These are phyloP conservation scores for Violaceomyces palustris DNA, from an alignment of 1,284 basidiomycete species.

Conservation along the genomic window DNA sequence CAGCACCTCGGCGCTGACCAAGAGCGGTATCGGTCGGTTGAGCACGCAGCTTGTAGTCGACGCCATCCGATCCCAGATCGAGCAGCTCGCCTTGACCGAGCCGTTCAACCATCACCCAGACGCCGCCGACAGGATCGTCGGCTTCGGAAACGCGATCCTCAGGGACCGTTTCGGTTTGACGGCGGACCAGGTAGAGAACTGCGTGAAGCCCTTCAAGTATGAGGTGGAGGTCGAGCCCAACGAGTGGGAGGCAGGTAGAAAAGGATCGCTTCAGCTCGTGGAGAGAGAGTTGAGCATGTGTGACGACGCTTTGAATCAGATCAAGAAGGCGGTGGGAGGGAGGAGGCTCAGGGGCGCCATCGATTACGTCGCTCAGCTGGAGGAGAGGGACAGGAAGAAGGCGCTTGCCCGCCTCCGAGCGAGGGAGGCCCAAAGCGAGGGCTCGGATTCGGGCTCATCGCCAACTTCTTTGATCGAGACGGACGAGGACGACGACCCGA, in stretches of 20 bases:
- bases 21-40: slow-evolving; percentile 91
- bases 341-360: slow-evolving; percentile 71
- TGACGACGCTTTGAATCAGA: slow-evolving; percentile 77
- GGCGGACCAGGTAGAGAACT: slow-evolving; percentile 98
- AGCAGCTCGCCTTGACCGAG: slow-evolving; percentile 73
- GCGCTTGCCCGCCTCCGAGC: slow-evolving; percentile 49
- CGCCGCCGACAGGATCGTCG: slow-evolving; percentile 78
- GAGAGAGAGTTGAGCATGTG: slow-evolving; percentile 80
- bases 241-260: slow-evolving; percentile 85
- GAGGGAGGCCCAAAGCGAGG: slow-evolving; percentile 4
- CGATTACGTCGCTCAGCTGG: slow-evolving; percentile 73
- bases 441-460: neutral
- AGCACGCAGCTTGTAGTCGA: slow-evolving; percentile 93
- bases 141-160: slow-evolving; percentile 87
- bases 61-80: slow-evolving; percentile 79
- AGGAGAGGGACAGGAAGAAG: slow-evolving; percentile 73
- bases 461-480: neutral
- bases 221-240: slow-evolving; percentile 71
- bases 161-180: slow-evolving; percentile 86
- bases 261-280: slow-evolving; percentile 70
- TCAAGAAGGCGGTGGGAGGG: slow-evolving; percentile 79
- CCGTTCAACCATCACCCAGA: slow-evolving; percentile 86
- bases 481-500: slow-evolving; percentile 51
- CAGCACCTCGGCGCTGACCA: slow-evolving; percentile 83
- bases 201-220: slow-evolving; percentile 99